A percentile compares a stretch with the other conserved stretches of the same genome.
Evolutionary conservation across 2,329 filamentous ascomycete genomes (phyloP).

Genomic region (Fusarium transvaalense): DNA sequence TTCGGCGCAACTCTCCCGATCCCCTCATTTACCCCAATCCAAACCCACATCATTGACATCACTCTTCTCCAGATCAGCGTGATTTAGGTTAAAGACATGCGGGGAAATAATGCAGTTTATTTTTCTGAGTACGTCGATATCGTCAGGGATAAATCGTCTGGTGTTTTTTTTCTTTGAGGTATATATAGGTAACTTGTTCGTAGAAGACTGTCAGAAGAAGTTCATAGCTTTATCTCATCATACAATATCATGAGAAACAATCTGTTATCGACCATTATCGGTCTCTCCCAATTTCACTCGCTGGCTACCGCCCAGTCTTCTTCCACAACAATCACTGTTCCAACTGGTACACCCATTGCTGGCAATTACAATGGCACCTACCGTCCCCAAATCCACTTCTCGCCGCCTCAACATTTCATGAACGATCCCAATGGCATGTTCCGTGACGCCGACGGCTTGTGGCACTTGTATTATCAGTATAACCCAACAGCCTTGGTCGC

Average conservation of each 20-base stretch:
- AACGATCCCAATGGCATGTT: slow-evolving; percentile 77
- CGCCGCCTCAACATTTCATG: slow-evolving; percentile 65
- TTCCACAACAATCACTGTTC: slow-evolving; percentile 16
- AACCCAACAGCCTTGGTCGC: slow-evolving; percentile 56
- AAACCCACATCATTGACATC: slow-evolving; percentile 10
- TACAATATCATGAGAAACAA: slow-evolving; percentile 2
- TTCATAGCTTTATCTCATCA: neutral
- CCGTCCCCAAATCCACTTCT: slow-evolving; percentile 68
- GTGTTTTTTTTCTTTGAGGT: neutral
- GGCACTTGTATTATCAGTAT: slow-evolving; percentile 76
- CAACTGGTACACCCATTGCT: slow-evolving; percentile 41
- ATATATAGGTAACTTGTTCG: neutral
- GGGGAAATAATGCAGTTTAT: neutral
- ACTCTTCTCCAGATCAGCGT: slow-evolving; percentile 10
- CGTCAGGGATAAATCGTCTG: neutral
- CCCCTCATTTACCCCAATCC: neutral
- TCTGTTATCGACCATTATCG: neutral
- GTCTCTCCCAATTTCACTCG: neutral
- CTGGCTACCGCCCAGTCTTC: neutral
- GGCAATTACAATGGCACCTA: slow-evolving; percentile 48
- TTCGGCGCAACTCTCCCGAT: neutral
- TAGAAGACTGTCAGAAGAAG: fast-evolving
- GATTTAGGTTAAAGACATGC: slow-evolving; percentile 1
- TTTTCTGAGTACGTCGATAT: neutral
- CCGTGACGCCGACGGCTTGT: slow-evolving; percentile 66